Base-by-base conservation (phyloP, 371 early-diverging fungal genomes). In the Lichtheimia hyalospora region DNA sequence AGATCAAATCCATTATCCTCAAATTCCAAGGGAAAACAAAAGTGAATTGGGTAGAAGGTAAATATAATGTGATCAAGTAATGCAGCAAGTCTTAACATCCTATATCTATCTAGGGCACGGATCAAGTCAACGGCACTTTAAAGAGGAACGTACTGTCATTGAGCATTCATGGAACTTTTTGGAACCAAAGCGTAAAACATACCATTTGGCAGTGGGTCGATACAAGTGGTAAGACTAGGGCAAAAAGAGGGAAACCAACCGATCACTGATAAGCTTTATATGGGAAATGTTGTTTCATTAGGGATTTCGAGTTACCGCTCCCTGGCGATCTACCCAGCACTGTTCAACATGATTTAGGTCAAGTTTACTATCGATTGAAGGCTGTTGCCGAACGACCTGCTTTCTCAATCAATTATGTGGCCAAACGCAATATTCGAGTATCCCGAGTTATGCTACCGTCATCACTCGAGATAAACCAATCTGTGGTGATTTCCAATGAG, bases 241-340 rank as follows among this genome's bases (percentile, higher is more conserved):
- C 40, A 20, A 39, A 25, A 16, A 49, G 48, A 16, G n/a, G 34
- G 44, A 43, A 24, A 58, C 50, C 55, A 24, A 58, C 50, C 55
- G 34, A 34, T 34, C 28, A 24, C 46, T 53, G 23, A 43, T 46
- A 21, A 52, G 44, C 49, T 46, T 21, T 44, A 39, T 40, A 24
- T 49, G 52, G 42, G 18, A 21, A 15, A 51, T 51, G 20, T 25
- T 15, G 24, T n/a, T 21, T 14, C 21, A 39, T 20, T 40, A 78
- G 79, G 74, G 75, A 76, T 54, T 83, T 83, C 67, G 81, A 80
- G 61, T 54, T 80, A 14, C 74, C 77, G 14, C 52, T 83, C 20
- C 79, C 81, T n/a, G 83, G 83, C 39, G 71, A 80, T 69, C 54
- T 77, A 21, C 81, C 83, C 3, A 77, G 72, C 46, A 69, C 70